Base-by-base conservation (phyloP, 2,329 filamentous ascomycete genomes). In the Ophiocordyceps robertsii region DNA sequence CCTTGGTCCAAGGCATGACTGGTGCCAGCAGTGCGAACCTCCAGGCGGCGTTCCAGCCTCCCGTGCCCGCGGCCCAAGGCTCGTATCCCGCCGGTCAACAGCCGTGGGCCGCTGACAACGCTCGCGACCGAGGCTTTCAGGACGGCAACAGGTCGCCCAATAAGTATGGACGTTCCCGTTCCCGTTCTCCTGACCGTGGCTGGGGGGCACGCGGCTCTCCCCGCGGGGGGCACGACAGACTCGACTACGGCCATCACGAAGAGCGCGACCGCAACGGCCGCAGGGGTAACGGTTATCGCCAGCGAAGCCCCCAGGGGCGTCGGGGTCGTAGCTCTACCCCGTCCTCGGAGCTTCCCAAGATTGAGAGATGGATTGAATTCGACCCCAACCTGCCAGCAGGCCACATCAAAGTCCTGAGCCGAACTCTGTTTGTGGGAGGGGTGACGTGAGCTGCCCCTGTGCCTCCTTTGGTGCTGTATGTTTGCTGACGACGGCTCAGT, bases 391-490 rank as follows among this genome's bases (percentile, higher is more conserved):
- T 98, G 46, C 81, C 84, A 3, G 69, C 75, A 47, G 83, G 84
- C 46, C 75, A 77, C 53, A 95, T 98, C 64, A 92, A 89, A 72
- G 92, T 98, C 27, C 70, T 93, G 45, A 96, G 90, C 63, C 80
- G 92, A 54, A 98, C 92, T 13, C 74, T 98, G 12, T 98, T 98
- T 59, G 89, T 98, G 54, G 92, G 92, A 49, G 92, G 92, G 57
- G 92, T 95, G 49, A 93, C 82, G 73, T 85, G 72, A 76, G 81
- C 77, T 37, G 17, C 13, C n/a, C 8, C 19, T 17, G 33, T 29
- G 17, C 5, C 4, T n/a, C 13, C 13, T 2, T 24, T 24, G 10
- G 5, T n/a, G 6, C n/a, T 13, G 3, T 14, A 10, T 13, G 12
- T 3, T 36, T 27, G 19, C 40, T 44, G 12, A 38, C 46, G n/a